These are phyloP conservation scores for Penicillium psychrosexuale DNA, from an alignment of 2,329 filamentous ascomycete genomes.

Conservation along the genomic window DNA sequence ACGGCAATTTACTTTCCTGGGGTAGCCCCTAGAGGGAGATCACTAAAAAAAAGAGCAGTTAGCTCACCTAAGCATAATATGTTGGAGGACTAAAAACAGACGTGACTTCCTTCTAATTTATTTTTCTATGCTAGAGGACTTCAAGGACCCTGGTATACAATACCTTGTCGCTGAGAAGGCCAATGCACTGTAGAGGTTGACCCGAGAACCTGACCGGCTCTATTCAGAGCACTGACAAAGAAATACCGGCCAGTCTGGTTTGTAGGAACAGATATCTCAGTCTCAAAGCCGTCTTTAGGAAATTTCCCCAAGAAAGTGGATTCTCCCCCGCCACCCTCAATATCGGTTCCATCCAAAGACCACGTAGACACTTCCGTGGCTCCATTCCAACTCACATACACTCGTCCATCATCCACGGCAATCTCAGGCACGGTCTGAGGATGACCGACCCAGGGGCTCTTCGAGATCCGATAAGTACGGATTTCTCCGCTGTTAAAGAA, in stretches of 20 bases:
- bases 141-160: neutral
- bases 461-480: conserved; percentile 56
- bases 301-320: neutral
- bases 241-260: neutral
- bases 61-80: neutral
- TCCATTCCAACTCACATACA: conserved; percentile 49
- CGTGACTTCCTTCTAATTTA: neutral
- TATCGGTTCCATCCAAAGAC: conserved; percentile 1
- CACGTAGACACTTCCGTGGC: conserved; percentile 41
- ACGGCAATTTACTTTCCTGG: neutral
- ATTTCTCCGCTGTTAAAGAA: conserved; percentile 37
- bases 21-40: neutral
- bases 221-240: neutral
- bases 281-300: neutral
- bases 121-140: neutral
- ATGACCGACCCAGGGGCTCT: conserved; percentile 52
- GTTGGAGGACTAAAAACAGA: neutral
- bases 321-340: neutral
- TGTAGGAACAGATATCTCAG: neutral
- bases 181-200: neutral
- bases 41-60: neutral
- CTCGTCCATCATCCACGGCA: conserved; percentile 25
- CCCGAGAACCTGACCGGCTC: neutral
- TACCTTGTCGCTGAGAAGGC: neutral
- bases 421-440: conserved; percentile 39